These are phyloP conservation scores for Aspergillus versicolor DNA, from an alignment of 2,329 filamentous ascomycete species.

Conservation along the genomic window DNA sequence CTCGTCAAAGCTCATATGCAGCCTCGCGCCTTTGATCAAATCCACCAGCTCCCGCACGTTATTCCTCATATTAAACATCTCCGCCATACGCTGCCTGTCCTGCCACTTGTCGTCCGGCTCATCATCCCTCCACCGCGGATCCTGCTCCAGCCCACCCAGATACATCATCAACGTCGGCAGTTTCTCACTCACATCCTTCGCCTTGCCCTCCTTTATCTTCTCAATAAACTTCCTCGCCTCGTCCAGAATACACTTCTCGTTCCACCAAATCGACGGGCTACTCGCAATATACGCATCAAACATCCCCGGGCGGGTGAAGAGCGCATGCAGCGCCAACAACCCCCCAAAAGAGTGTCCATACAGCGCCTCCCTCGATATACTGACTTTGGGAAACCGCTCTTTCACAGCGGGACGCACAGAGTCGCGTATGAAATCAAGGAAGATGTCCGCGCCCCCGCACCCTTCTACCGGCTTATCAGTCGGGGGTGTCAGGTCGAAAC, in stretches of 20 bases:
- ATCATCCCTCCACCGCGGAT: conserved; percentile 26
- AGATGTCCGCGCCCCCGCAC: conserved; percentile 6
- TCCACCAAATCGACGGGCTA: conserved; percentile 53
- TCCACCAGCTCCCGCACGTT: conserved; percentile 21
- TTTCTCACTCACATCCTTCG: conserved; percentile 1
- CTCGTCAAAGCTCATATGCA: conserved; percentile 20
- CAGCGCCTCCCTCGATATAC: conserved; percentile 42
- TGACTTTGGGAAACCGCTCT: background rate
- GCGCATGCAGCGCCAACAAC: conserved; percentile 47
- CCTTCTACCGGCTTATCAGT: background rate
- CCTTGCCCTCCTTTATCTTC: conserved; percentile 4
- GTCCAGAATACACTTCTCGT: conserved; percentile 41
- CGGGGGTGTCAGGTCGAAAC: conserved; percentile 5
- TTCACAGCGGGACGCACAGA: background rate
- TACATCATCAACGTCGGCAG: conserved; percentile 24
- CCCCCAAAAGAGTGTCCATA: conserved; percentile 54
- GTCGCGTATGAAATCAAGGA: conserved; percentile 8
- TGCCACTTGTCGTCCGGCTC: conserved; percentile 36
- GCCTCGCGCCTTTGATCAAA: conserved; percentile 13
- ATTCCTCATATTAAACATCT: conserved; percentile 24
- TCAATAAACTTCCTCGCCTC: conserved; percentile 31
- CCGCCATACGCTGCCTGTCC: conserved; percentile 18
- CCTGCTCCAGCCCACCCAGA: conserved; percentile 35
- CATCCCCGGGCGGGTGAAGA: conserved; percentile 42
- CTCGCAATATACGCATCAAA: conserved; percentile 50